Conservation (phyloP, 257 asterid genomes). For the Nemophila menziesii region DNA sequence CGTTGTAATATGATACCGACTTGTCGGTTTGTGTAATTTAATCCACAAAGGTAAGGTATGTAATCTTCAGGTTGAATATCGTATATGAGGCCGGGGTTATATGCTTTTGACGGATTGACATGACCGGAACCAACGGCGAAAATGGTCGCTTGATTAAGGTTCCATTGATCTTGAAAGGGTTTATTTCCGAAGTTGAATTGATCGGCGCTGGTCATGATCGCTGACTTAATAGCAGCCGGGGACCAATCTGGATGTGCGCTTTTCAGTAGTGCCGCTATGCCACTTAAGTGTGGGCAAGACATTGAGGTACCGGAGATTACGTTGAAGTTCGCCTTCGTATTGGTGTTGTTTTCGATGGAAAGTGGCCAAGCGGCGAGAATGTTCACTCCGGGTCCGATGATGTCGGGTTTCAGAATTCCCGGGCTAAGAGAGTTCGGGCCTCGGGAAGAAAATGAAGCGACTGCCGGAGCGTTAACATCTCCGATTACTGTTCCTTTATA, state of each 20-base stretch:
- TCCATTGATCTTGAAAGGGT: constrained; percentile 6
- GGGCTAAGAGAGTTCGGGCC: constrained; percentile 12
- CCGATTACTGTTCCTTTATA: constrained; percentile 11
- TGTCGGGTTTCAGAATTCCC: constrained; percentile 20
- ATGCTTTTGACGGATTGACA: constrained; percentile 9
- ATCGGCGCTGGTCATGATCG: constrained; percentile 22
- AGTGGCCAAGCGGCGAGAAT: constrained; percentile 18
- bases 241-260: constrained; percentile 20
- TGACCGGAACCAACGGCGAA: constrained; percentile 19
- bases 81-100: constrained; percentile 16
- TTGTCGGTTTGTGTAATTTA: constrained; percentile 14
- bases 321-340: constrained; percentile 10
- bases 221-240: constrained; percentile 19
- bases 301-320: constrained; percentile 18
- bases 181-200: constrained; percentile 3
- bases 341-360: constrained; percentile 1
- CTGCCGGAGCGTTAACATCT: constrained; percentile 1
- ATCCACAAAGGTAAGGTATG: constrained; percentile 15
- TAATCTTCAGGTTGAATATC: constrained; percentile 12
- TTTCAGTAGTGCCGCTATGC: constrained; percentile 17
- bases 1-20: constrained; percentile 13
- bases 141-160: constrained; percentile 2
- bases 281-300: constrained; percentile 24
- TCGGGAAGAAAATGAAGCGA: constrained; percentile 15
- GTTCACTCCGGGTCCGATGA: constrained; percentile 21